A percentile compares a stretch with the other conserved stretches of the same genome.
These are phyloP conservation scores for Volvox reticuliferus DNA, from an alignment of 139 green algal species.

Conservation along the genomic window DNA sequence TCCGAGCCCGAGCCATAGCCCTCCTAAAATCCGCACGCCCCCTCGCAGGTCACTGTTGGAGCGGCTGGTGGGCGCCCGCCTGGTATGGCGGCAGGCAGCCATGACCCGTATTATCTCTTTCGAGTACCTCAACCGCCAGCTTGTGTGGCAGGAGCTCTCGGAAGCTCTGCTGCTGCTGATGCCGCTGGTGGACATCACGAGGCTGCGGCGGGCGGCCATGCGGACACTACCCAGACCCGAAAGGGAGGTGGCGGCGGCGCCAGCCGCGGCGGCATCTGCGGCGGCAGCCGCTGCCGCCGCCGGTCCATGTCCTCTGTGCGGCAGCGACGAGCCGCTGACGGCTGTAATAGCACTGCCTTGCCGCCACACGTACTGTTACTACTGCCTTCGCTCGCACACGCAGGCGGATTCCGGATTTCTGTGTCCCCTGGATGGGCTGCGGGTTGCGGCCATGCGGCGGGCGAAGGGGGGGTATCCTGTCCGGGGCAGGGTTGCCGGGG, in stretches of 20 bases:
- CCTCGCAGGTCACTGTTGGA: slow-evolving; percentile 83
- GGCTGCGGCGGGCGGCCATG: slow-evolving; percentile 41
- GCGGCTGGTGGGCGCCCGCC: slow-evolving; percentile 73
- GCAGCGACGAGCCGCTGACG: slow-evolving; percentile 58
- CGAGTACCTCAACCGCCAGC: slow-evolving; percentile 95
- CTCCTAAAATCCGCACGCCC: too few species aligned
- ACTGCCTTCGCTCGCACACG: slow-evolving; percentile 78
- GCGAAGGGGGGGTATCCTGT: background rate
- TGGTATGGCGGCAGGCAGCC: slow-evolving; percentile 83
- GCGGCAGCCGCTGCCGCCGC: background rate
- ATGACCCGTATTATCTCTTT: slow-evolving; percentile 87
- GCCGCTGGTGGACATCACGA: slow-evolving; percentile 74
- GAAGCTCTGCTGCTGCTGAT: slow-evolving; percentile 91
- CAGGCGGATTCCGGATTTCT: slow-evolving; percentile 58
- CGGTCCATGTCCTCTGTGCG: slow-evolving; percentile 70
- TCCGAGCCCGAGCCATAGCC: too few species aligned
- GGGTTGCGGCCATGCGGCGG: slow-evolving; percentile 49
- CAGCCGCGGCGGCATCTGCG: background rate
- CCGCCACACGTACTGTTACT: slow-evolving; percentile 92
- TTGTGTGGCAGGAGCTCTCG: slow-evolving; percentile 80
- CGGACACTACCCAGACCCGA: slow-evolving; percentile 54
- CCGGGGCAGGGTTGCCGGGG: too few species aligned
- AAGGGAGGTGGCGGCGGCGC: background rate
- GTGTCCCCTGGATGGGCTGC: slow-evolving; percentile 59
- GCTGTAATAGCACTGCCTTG: slow-evolving; percentile 85